A percentile compares a stretch with the other conserved stretches of the same genome.
phyloP scores from a whole-genome alignment of 768 basidiomycete genomes.

The Tylopilus plumbeoviolaceoides region DNA sequence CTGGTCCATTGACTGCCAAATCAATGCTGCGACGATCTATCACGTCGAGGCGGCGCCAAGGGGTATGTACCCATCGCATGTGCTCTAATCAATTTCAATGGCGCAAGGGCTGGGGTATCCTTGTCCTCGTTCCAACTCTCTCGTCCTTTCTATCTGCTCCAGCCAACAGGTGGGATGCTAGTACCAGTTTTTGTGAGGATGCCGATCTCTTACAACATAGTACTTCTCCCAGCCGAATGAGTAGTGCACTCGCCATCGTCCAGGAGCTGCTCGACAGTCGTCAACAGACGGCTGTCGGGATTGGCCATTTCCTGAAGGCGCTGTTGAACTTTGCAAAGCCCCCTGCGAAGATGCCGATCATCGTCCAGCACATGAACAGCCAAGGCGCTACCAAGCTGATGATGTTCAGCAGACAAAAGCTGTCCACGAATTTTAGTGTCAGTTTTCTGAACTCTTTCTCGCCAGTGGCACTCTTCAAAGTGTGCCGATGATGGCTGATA shows the following conservation, averaged over 20 bases:
- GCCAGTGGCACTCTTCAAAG: not conserved
- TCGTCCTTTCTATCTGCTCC: not conserved
- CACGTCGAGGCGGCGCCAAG: too few relatives aligned
- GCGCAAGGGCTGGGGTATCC: not conserved
- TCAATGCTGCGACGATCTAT: too few relatives aligned
- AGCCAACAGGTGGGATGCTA: not conserved
- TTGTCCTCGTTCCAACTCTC: slow-evolving; percentile 17
- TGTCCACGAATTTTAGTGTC: not conserved
- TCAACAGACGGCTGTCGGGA: slow-evolving; percentile 13
- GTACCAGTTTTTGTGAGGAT: not conserved
- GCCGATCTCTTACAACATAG: too few relatives aligned
- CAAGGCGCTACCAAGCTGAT: slow-evolving; percentile 1
- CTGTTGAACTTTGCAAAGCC: slow-evolving; percentile 26
- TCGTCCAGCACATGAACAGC: slow-evolving; percentile 3
- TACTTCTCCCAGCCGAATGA: not conserved
- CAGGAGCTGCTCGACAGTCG: slow-evolving; percentile 2
- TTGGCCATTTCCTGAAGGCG: slow-evolving; percentile 54
- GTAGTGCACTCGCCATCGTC: slow-evolving; percentile 4
- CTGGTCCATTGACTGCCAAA: too few relatives aligned
- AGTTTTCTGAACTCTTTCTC: not conserved
- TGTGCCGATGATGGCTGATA: not conserved
- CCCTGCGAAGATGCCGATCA: not conserved
- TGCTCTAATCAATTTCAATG: not conserved
- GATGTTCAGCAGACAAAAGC: slow-evolving; percentile 10
- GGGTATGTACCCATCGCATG: too few relatives aligned